These are phyloP conservation scores for Falciphora oryzae DNA, from an alignment of 2,329 filamentous ascomycete genomes.

Conservation along the genomic window DNA sequence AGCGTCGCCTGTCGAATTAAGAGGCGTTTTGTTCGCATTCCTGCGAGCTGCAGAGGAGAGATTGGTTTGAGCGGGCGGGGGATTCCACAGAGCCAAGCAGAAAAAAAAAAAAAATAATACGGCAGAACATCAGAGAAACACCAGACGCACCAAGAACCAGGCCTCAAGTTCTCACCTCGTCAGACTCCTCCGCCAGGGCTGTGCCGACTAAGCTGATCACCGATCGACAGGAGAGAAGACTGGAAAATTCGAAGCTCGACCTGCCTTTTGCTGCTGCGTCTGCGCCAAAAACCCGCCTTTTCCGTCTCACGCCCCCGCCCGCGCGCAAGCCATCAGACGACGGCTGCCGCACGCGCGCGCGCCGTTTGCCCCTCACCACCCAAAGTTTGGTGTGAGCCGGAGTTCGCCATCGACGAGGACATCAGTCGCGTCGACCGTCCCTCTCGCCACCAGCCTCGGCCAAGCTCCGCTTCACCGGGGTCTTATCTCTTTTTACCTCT, in stretches of 20 bases:
- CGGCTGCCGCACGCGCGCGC: too few species aligned
- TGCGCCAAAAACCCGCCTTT: background rate
- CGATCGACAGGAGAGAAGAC: background rate
- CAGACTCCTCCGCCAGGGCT: background rate
- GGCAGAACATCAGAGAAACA: background rate
- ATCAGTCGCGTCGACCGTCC: background rate
- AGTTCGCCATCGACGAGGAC: background rate
- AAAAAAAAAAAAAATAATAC: background rate
- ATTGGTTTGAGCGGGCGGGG: background rate
- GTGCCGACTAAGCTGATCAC: background rate
- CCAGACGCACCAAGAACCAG: background rate
- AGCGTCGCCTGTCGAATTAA: background rate
- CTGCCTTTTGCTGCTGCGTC: too few species aligned
- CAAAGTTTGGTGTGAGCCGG: background rate
- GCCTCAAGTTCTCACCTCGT: background rate
- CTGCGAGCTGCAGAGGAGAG: background rate
- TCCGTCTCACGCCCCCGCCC: background rate
- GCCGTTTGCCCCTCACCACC: background rate
- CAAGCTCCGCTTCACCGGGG: background rate
- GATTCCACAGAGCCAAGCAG: background rate
- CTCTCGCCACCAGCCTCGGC: background rate
- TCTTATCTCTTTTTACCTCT: too few species aligned
- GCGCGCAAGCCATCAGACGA: background rate
- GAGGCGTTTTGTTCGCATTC: background rate
- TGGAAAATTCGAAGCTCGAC: too few species aligned